These are phyloP conservation scores for Pseudohyphozyma bogoriensis DNA, from an alignment of 768 basidiomycete species.

Conservation along the genomic window DNA sequence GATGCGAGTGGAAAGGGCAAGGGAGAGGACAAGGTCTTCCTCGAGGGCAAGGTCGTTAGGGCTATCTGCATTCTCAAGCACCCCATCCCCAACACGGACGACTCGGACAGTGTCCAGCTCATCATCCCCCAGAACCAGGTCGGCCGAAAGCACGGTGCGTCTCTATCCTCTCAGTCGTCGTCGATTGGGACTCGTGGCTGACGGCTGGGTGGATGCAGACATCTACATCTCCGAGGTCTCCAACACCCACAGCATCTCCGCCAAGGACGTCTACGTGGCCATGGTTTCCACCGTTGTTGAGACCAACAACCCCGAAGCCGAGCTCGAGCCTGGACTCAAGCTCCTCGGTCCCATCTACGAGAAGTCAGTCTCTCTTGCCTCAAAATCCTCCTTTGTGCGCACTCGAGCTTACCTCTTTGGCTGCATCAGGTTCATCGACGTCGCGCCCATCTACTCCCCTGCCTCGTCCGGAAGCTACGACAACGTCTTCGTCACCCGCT, in stretches of 20 bases:
- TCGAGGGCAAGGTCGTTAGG: constrained; percentile 86
- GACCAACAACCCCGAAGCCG: constrained; percentile 79
- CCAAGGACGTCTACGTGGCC: constrained; percentile 87
- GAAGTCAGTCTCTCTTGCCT: constrained; percentile 53
- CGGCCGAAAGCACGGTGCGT: constrained; percentile 73
- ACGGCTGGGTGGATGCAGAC: constrained; percentile 46
- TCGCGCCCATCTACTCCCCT: constrained; percentile 79
- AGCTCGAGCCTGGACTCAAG: constrained; percentile 82
- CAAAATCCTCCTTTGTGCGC: not conserved
- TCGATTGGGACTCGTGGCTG: constrained; percentile 4
- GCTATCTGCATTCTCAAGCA: constrained; percentile 98
- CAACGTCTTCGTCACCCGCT: constrained; percentile 93
- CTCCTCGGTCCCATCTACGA: constrained; percentile 87
- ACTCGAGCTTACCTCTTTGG: not conserved
- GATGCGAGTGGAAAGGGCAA: constrained; percentile 52
- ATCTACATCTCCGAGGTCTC: constrained; percentile 99
- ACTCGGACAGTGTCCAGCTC: constrained; percentile 88
- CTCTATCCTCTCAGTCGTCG: not conserved
- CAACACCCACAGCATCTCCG: constrained; percentile 91
- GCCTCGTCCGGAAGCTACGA: constrained; percentile 69
- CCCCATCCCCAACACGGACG: constrained; percentile 93
- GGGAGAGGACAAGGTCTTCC: constrained; percentile 63
- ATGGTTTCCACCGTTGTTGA: constrained; percentile 99
- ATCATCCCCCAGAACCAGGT: constrained; percentile 99
- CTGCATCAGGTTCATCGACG: constrained; percentile 66